phyloP scores from a whole-genome alignment of 2,329 filamentous ascomycete species.

The Aspergillus intermedius region DNA sequence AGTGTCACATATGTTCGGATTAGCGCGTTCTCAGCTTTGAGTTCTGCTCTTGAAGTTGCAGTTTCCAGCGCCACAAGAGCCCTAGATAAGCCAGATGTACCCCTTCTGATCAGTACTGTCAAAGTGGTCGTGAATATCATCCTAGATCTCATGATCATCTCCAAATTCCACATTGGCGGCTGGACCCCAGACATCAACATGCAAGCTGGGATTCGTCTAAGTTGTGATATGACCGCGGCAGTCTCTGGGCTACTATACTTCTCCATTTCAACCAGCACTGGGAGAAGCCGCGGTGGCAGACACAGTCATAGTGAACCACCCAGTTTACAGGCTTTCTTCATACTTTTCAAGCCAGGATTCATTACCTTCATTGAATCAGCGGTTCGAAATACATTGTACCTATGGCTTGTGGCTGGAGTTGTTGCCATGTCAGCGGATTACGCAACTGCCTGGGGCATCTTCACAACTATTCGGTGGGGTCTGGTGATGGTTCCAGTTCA shows the following conservation, averaged over 20 bases:
- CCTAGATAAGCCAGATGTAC: constrained; percentile 63
- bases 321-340: constrained; percentile 34
- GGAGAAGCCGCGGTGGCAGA: constrained; percentile 1
- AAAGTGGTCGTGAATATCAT: constrained; percentile 63
- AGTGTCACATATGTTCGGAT: constrained; percentile 62
- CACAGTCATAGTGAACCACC: not conserved
- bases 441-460: constrained; percentile 66
- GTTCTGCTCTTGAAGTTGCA: constrained; percentile 57
- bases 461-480: constrained; percentile 68
- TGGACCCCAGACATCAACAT: constrained; percentile 54
- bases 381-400: constrained; percentile 61
- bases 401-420: constrained; percentile 63
- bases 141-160: constrained; percentile 61
- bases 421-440: constrained; percentile 58
- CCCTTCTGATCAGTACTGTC: constrained; percentile 56
- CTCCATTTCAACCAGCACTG: constrained; percentile 20
- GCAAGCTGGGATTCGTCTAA: constrained; percentile 58
- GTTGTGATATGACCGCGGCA: constrained; percentile 54
- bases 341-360: constrained; percentile 52
- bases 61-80: constrained; percentile 57
- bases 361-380: constrained; percentile 60
- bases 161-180: constrained; percentile 54
- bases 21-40: constrained; percentile 56
- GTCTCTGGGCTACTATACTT: constrained; percentile 56
- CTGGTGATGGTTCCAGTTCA: constrained; percentile 67